Evolutionary conservation across 306 rosid species (phyloP).

Genomic region (Vigna reflexopilosa): DNA sequence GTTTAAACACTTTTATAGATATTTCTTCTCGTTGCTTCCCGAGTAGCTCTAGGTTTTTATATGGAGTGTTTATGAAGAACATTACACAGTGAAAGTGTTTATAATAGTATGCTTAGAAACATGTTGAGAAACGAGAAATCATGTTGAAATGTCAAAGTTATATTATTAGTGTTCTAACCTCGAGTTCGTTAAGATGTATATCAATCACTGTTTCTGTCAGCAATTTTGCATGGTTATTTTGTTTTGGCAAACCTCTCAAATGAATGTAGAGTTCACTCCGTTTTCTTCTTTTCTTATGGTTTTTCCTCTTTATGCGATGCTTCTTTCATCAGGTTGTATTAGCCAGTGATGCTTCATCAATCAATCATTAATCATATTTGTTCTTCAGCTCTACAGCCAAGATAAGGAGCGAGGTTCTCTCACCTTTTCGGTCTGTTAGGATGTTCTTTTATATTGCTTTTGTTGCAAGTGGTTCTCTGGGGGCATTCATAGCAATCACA

Average conservation of each 20-base stretch:
- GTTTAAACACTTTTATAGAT: not conserved
- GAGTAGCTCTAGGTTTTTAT: not conserved
- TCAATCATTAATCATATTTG: conserved; percentile 57
- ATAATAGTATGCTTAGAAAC: not conserved
- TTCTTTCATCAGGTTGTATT: conserved; percentile 57
- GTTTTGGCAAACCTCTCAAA: conserved; percentile 33
- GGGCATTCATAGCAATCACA: conserved; percentile 74
- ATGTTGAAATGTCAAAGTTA: not conserved
- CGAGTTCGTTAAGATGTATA: too few species aligned
- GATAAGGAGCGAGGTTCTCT: conserved; percentile 85
- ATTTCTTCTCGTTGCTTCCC: not conserved
- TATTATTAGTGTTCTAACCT: too few species aligned
- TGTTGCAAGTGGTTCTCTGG: conserved; percentile 77
- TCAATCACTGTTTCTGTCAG: not conserved
- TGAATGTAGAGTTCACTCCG: conserved; percentile 37
- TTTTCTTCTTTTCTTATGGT: conserved; percentile 43
- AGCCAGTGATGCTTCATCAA: conserved; percentile 51
- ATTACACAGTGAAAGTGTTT: not conserved
- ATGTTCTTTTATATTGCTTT: conserved; percentile 83
- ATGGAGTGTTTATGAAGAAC: not conserved
- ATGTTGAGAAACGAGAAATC: not conserved
- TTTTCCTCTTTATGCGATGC: conserved; percentile 48
- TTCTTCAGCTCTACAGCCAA: conserved; percentile 82
- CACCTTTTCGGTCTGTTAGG: conserved; percentile 85
- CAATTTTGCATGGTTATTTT: conserved; percentile 28